Conservation (phyloP, 768 basidiomycete species). For the Podaxis mareebaensis region DNA sequence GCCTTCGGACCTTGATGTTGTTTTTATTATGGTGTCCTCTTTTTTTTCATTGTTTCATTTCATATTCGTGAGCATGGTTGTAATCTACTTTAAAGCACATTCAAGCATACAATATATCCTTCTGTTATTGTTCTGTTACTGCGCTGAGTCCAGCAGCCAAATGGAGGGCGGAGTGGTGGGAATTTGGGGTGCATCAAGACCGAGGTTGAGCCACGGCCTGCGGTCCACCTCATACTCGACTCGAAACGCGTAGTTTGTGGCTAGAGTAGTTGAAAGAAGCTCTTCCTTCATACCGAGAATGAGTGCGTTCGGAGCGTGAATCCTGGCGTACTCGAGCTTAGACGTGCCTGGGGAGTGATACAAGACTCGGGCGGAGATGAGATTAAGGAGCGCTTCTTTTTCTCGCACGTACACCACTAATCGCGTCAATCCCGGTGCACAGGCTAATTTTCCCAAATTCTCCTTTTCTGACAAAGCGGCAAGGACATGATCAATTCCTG, state of each 20-base stretch:
- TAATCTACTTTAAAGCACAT: conserved; percentile 8
- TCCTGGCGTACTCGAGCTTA: background rate
- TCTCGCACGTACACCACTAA: background rate
- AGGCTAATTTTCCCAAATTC: background rate
- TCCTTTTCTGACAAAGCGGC: background rate
- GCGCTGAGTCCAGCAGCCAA: background rate
- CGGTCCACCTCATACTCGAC: background rate
- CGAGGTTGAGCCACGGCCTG: background rate
- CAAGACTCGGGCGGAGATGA: background rate
- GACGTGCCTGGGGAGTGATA: background rate
- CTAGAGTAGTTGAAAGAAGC: background rate
- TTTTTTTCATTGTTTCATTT: background rate
- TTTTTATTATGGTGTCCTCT: background rate
- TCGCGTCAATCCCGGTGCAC: background rate
- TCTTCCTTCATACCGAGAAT: background rate
- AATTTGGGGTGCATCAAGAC: background rate
- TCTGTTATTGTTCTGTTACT: no score
- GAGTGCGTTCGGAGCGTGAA: background rate
- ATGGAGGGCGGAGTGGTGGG: background rate
- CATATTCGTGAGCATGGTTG: conserved; percentile 3
- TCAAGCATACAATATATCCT: background rate
- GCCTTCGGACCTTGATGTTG: background rate
- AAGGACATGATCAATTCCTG: background rate
- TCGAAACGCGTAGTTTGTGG: background rate
- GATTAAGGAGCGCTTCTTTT: background rate